Conservation (phyloP, 257 asterid genomes). For the Fraxinus excelsior region DNA sequence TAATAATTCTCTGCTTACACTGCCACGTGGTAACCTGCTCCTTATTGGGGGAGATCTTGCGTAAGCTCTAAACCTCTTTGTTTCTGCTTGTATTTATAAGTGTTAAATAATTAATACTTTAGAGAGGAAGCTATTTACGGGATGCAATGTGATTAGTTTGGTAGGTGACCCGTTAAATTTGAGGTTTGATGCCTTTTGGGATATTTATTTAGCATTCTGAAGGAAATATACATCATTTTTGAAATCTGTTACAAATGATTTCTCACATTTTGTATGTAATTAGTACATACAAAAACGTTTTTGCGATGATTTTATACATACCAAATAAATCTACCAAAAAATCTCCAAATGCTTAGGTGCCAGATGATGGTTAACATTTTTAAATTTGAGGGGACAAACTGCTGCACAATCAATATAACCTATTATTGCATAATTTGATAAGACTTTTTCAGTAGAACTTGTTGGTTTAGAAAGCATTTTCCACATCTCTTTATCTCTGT, state of each 20-base stretch:
- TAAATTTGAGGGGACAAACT: neutral
- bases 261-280: neutral
- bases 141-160: neutral
- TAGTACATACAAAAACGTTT: neutral
- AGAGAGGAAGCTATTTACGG: neutral
- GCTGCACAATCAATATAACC: neutral
- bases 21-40: slow-evolving; percentile 88
- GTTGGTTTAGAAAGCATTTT: neutral
- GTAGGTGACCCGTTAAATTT: neutral
- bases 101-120: neutral
- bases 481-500: neutral
- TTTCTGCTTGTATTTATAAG: neutral
- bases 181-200: neutral
- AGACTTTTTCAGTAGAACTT: neutral
- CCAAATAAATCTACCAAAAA: neutral
- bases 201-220: neutral
- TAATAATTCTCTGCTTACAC: slow-evolving; percentile 49
- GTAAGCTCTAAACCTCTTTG: slow-evolving; percentile 55
- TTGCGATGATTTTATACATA: neutral
- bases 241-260: neutral
- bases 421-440: neutral
- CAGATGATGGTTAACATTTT: neutral
- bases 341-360: neutral
- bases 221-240: neutral
- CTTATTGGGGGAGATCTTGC: slow-evolving; percentile 99